These are phyloP conservation scores for Salvia sclarea DNA, from an alignment of 305 asterid species.

Conservation along the genomic window DNA sequence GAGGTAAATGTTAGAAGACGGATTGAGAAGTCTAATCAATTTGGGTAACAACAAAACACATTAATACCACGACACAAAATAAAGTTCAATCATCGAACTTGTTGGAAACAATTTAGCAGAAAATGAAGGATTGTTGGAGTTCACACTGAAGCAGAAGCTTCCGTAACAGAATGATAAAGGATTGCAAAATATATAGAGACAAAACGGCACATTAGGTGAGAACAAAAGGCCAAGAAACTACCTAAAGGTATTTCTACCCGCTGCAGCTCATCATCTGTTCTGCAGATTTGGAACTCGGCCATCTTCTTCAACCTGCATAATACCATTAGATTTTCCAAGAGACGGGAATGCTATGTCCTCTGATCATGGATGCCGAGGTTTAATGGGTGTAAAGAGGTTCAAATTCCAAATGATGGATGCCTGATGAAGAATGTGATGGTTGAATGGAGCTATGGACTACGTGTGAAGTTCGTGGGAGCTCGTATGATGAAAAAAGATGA, in stretches of 20 bases:
- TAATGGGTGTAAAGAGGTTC: constrained; percentile 5
- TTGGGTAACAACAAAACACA: neutral
- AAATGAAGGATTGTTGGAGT: neutral
- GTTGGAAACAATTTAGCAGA: neutral
- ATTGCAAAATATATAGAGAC: neutral
- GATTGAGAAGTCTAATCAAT: no score
- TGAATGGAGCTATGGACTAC: neutral
- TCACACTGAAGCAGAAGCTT: neutral
- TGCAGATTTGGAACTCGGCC: constrained; percentile 16
- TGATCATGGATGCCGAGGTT: constrained; percentile 21
- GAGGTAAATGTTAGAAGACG: no score
- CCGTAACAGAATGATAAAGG: neutral
- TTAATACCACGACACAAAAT: no score
- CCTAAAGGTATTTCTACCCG: constrained; percentile 2
- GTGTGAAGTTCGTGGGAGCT: constrained; percentile 2
- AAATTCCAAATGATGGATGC: constrained; percentile 32
- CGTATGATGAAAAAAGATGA: constrained; percentile 27
- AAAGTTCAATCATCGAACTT: neutral
- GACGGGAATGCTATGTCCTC: constrained; percentile 4
- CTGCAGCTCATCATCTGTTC: constrained; percentile 18
- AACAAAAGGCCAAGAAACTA: neutral
- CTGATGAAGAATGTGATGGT: constrained; percentile 32
- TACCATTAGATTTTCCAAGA: constrained; percentile 22
- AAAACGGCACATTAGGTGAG: neutral
- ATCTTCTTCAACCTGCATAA: constrained; percentile 39